Percentiles rank a stretch among this genome's conserved stretches.
phyloP scores from a whole-genome alignment of 169 alveolate genomes.

The Neospora caninum region DNA sequence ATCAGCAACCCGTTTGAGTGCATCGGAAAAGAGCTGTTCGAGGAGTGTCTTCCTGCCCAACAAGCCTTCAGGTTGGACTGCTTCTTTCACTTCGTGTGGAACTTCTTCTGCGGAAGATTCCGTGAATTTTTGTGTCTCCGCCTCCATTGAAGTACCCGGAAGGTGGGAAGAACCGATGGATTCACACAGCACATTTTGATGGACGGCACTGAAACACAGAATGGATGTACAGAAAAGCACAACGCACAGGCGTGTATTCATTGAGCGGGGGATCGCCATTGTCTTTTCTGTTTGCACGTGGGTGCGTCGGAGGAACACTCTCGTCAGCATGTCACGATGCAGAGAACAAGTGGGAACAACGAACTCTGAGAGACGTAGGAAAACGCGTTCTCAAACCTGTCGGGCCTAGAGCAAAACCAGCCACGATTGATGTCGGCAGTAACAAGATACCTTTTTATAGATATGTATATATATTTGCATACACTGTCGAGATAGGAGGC shows the following conservation, averaged over 20 bases:
- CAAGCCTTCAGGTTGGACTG: background rate
- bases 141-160: background rate
- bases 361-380: too few species aligned
- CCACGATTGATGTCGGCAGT: too few species aligned
- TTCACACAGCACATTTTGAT: background rate
- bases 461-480: too few species aligned
- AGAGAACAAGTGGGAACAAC: too few species aligned
- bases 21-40: background rate
- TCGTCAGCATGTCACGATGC: too few species aligned
- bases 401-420: too few species aligned
- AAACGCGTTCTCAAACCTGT: too few species aligned
- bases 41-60: background rate
- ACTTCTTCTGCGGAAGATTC: background rate
- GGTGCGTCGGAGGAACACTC: too few species aligned
- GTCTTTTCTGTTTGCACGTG: too few species aligned
- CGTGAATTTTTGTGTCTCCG: background rate
- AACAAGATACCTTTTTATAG: too few species aligned
- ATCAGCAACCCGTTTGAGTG: background rate
- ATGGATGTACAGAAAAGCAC: background rate
- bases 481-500: too few species aligned
- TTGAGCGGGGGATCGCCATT: background rate
- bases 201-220: background rate
- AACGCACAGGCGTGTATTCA: background rate
- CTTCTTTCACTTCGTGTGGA: background rate
- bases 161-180: background rate